Conservation (phyloP, 768 basidiomycete genomes). For the Lactarius quietus region DNA sequence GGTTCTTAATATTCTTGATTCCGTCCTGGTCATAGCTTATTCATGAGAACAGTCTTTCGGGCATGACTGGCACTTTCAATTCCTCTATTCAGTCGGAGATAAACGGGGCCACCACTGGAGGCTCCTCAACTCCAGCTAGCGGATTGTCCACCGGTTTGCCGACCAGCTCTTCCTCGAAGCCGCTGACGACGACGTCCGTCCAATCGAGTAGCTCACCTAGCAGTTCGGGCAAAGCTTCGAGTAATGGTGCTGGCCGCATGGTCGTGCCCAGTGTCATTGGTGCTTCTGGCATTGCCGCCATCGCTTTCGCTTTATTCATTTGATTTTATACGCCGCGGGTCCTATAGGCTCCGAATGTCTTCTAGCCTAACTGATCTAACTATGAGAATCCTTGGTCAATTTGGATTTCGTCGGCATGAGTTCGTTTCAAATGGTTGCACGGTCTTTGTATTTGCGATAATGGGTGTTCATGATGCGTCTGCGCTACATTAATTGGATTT, state of each 20-base stretch:
- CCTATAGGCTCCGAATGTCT: not conserved
- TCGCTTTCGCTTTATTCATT: constrained; percentile 21
- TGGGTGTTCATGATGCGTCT: not conserved
- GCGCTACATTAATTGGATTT: not conserved
- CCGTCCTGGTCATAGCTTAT: not conserved
- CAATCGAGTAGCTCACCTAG: constrained; percentile 8
- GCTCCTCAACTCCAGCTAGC: constrained; percentile 26
- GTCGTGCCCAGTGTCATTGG: constrained; percentile 24
- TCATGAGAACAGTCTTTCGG: constrained; percentile 46
- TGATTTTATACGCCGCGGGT: not conserved
- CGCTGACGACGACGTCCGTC: constrained; percentile 21
- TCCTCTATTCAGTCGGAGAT: constrained; percentile 53
- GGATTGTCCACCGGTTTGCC: constrained; percentile 19
- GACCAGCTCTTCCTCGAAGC: constrained; percentile 13
- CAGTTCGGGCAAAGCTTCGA: constrained; percentile 1
- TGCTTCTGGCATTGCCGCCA: constrained; percentile 23
- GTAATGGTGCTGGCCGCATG: constrained; percentile 25
- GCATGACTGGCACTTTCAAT: constrained; percentile 72
- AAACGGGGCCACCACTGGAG: constrained; percentile 39
- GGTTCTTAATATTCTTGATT: constrained; percentile 28
- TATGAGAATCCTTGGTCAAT: not conserved
- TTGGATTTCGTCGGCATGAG: not conserved
- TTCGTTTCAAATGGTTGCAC: constrained; percentile 11
- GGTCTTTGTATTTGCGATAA: constrained; percentile 1
- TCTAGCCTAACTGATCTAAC: constrained; percentile 3